Evolutionary conservation across 495 filamentous ascomycete species (phyloP), one percentile per base, ranked within the genome.

Genomic region (Penicillium alfredii): DNA sequence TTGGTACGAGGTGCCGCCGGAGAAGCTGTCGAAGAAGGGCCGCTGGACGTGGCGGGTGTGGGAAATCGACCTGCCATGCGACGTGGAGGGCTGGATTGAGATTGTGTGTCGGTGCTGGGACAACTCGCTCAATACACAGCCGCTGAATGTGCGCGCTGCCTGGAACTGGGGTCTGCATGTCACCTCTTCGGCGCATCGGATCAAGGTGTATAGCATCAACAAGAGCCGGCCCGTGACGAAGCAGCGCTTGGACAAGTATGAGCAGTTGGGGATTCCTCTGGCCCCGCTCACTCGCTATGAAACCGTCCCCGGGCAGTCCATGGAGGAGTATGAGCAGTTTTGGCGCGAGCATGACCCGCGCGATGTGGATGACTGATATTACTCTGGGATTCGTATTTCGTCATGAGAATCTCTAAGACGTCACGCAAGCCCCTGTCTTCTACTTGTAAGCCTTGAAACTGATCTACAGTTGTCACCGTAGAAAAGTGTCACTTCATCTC

Each of bases 151-250:
- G 1, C 55, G 63, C 30, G 53, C 59, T 0, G 54, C 63, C 4
- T 67, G 67, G 68, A 71, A 70, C 51, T 82, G 77, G 78, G 79
- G 76, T 25, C 59, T 82, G 9, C 78, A 82, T 56, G 79, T 84
- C 16, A 82, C 78, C 1, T 72, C 67, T n/a, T 78, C 72, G 3
- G 75, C 72, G 18, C 80, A 82, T 47, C 68, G 77, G 3, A 69
- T 84, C 56, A 76, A 61, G 36, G 47, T 82, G 8, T 84, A 81
- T 52, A 81, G 75, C 41, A 63, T 81, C 44, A 82, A 82, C 53
- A 72, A 67, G 42, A 62, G 40, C 1, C 67, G 56, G 12, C 52
- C 69, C 2, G 44, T 51, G 4, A 82, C 79, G 2, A 60, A 54
- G 12, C 50, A 60, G 39, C 56, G 72, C 6, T 40, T 83, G 37